Conservation (phyloP, 1,284 basidiomycete species). For the Ustilago trichophora region DNA sequence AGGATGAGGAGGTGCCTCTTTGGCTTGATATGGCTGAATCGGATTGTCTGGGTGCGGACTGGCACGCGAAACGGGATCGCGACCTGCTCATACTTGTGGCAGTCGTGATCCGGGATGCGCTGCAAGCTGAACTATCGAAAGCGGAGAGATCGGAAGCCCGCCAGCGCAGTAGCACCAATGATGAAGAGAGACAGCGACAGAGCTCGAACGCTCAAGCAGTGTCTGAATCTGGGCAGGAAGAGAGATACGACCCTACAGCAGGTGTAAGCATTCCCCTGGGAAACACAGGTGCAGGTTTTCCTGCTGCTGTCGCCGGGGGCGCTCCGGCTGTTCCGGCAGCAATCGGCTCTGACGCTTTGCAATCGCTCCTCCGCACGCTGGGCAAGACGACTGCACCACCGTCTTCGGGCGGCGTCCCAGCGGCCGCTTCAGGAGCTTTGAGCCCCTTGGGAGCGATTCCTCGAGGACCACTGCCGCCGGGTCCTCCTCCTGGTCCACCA, state of each 20-base stretch:
- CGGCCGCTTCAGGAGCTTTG: neutral
- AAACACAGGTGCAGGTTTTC: neutral
- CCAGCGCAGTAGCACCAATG: conserved; percentile 22
- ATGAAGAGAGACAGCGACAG: conserved; percentile 3
- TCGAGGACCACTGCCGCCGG: conserved; percentile 22
- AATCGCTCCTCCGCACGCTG: conserved; percentile 33
- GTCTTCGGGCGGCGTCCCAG: neutral
- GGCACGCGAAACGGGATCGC: conserved; percentile 32
- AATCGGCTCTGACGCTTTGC: conserved; percentile 31
- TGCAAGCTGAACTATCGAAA: conserved; percentile 23
- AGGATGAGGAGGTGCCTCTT: conserved; percentile 52
- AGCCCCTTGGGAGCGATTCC: conserved; percentile 5
- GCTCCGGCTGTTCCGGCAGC: conserved; percentile 1
- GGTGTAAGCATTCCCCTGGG: conserved; percentile 12
- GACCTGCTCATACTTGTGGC: conserved; percentile 57
- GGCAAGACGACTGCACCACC: conserved; percentile 28
- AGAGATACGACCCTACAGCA: conserved; percentile 26
- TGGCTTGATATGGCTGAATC: conserved; percentile 57
- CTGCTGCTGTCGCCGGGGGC: neutral
- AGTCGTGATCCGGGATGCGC: conserved; percentile 50
- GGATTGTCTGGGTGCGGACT: conserved; percentile 37
- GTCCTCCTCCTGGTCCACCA: conserved; percentile 31
- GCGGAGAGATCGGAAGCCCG: conserved; percentile 12
- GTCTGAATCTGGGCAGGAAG: neutral
- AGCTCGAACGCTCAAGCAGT: neutral